Conservation (phyloP, 345 rosid species). For the Laguncularia racemosa region DNA sequence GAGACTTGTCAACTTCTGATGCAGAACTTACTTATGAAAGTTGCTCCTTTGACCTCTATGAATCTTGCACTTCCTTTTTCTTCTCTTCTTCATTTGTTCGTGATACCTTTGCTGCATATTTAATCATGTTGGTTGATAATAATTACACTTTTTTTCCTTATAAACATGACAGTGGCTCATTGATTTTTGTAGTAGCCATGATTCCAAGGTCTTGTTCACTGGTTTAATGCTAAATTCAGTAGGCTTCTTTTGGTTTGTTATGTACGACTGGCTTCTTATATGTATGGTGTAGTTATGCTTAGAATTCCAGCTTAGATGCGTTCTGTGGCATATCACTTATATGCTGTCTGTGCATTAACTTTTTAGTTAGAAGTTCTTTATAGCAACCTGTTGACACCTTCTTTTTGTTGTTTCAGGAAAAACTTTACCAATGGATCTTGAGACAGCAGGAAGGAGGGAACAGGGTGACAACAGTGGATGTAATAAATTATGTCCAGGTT, state of each 20-base stretch:
- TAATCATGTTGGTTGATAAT: no score
- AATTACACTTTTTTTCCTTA: no score
- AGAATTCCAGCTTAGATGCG: no score
- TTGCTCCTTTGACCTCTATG: no score
- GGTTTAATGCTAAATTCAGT: background rate
- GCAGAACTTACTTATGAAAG: no score
- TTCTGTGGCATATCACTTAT: background rate
- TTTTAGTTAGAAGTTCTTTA: background rate
- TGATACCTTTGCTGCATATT: no score
- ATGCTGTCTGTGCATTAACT: background rate
- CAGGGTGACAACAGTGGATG: slow-evolving; percentile 59
- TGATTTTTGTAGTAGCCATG: no score
- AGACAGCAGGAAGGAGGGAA: slow-evolving; percentile 84
- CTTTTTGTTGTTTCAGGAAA: slow-evolving; percentile 45
- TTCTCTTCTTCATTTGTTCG: no score
- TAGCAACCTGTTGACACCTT: background rate
- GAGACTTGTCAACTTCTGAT: no score
- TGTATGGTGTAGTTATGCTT: background rate
- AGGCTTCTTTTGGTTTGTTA: background rate
- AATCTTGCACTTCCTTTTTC: no score
- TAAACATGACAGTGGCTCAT: no score
- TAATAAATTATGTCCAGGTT: slow-evolving; percentile 70
- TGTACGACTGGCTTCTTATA: background rate
- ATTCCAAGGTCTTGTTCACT: no score
- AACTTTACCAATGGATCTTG: slow-evolving; percentile 78